Conservation (phyloP, 371 early-diverging fungal genomes). For the Paraphysoderma sedebokerense region DNA sequence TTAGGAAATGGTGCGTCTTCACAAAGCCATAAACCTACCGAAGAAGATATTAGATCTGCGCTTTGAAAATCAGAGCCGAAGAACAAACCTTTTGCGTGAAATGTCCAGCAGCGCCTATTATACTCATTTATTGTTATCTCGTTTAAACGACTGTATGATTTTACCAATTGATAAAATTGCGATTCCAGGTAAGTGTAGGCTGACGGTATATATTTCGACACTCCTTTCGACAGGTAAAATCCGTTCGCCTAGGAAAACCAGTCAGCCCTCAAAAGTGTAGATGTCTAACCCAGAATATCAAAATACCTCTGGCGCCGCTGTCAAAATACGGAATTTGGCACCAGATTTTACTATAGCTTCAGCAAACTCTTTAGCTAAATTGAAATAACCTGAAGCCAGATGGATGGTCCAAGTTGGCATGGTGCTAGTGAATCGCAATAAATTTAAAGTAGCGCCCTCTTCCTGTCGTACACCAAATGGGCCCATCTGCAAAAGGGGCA, state of each 20-base stretch:
- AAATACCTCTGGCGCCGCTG: constrained; percentile 70
- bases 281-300: background rate
- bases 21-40: constrained; percentile 33
- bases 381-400: constrained; percentile 87
- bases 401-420: constrained; percentile 23
- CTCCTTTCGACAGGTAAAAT: constrained; percentile 70
- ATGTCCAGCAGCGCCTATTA: constrained; percentile 66
- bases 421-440: constrained; percentile 26
- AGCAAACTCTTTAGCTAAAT: constrained; percentile 33
- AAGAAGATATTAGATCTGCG: background rate
- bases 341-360: constrained; percentile 32
- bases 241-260: constrained; percentile 61
- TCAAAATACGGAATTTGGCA: constrained; percentile 40
- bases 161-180: constrained; percentile 17
- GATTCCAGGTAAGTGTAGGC: constrained; percentile 70
- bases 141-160: constrained; percentile 17
- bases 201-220: constrained; percentile 68
- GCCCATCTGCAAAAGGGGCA: constrained; percentile 80
- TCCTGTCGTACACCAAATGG: constrained; percentile 68
- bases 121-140: constrained; percentile 51
- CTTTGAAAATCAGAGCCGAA: background rate
- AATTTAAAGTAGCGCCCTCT: constrained; percentile 31
- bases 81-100: constrained; percentile 61
- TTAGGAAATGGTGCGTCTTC: constrained; percentile 22
- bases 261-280: background rate